Evolutionary conservation across 225 moss, liverwort and hornwort genomes (phyloP).

Genomic region (Marchantia polymorpha): DNA sequence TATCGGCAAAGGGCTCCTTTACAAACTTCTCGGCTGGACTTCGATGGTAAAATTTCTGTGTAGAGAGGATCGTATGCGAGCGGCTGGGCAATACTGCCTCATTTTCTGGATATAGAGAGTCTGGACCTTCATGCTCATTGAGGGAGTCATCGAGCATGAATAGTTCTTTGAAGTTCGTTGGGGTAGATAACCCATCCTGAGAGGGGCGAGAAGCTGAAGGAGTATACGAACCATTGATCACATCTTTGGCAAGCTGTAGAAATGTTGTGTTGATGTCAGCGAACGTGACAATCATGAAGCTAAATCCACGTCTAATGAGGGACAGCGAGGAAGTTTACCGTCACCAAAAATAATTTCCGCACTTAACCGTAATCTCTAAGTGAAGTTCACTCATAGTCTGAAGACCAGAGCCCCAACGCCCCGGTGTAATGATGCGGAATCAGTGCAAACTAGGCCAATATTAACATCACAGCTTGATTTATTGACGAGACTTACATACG

Average conservation of each 20-base stretch:
- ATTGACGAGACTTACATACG: neutral
- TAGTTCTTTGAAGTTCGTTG: neutral
- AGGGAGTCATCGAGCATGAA: neutral
- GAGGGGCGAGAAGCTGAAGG: neutral
- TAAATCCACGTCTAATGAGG: neutral
- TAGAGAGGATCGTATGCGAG: neutral
- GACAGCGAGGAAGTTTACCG: neutral
- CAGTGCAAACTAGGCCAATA: neutral
- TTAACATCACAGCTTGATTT: neutral
- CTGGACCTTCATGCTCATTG: neutral
- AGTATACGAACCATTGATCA: constrained; percentile 22
- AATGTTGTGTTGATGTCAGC: neutral
- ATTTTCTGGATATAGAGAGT: neutral
- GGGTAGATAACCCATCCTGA: neutral
- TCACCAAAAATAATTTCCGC: no score
- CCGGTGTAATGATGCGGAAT: no score
- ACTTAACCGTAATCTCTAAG: no score
- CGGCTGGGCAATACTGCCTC: neutral
- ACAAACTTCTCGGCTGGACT: neutral
- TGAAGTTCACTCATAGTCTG: no score
- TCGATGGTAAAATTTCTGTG: neutral
- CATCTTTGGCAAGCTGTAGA: constrained; percentile 38
- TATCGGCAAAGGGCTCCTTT: neutral
- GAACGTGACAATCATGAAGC: neutral
- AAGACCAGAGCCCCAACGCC: no score